Evolutionary conservation across 208 protist genomes (phyloP), one percentile per base, ranked within the genome.

Genomic region (Acanthamoeba sp.): DNA sequence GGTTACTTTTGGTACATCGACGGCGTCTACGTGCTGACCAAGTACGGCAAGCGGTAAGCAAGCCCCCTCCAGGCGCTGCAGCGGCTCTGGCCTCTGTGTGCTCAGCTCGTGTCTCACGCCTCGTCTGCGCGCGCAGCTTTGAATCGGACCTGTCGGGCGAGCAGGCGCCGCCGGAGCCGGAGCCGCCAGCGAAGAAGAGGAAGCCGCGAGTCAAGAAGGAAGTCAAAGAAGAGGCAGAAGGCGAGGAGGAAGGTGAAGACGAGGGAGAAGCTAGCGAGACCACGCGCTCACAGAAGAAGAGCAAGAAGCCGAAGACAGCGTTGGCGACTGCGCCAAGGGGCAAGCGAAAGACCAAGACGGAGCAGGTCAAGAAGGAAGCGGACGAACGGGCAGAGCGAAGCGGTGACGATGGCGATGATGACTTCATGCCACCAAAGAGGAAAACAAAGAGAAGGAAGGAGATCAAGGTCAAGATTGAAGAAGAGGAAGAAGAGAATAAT

Each of bases 1-100:
- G 78, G 78, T 27, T 87, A 87, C 78, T 87, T 62, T 45, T 87
- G 78, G 78, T 87, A 62, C 29, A 27, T 87, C 24, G 78, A 87
- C 29, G 78, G 78, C 14, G 48, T 36, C 48, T 87, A 87, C 78
- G 45, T 62, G 42, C 78, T 87, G n/a, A 87, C 78, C 78, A 87
- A 87, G 29, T 87, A 87, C 78, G 78, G 78, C 45, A 52, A 36
- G n/a, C 40, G 78, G 42, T 87, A 87, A 84, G 14, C 64, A 10
- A 2, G 10, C 22, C 22, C 29, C 22, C 59, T 3, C 10, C 22
- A 1, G 29, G 12, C 0, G n/a, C 24, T 34, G 9, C 22, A 69
- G 12, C 59, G 1, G 5, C 29, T 69, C 10, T 69, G n/a, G 9
- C 18, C n/a, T 69, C 27, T 45, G 69, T 34, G 36, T 42, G 36